phyloP scores from a whole-genome alignment of 495 filamentous ascomycete genomes.

The Aspergillus campestris region DNA sequence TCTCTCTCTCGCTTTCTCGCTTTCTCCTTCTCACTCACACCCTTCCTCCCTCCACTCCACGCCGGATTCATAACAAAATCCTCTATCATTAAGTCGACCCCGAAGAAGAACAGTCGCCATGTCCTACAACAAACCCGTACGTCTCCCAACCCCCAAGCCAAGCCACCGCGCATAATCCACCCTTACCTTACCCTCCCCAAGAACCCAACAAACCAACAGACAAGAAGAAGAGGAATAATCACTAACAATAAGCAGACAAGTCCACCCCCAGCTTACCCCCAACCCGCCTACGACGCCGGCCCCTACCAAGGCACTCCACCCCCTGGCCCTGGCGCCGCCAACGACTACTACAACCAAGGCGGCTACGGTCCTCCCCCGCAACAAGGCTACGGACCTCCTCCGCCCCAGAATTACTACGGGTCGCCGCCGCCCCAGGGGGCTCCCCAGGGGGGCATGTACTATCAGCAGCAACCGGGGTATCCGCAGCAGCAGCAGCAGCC shows the following conservation, averaged over 20 bases:
- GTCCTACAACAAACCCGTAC: constrained; percentile 34
- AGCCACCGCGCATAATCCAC: not conserved
- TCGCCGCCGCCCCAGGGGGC: constrained; percentile 21
- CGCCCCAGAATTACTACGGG: constrained; percentile 18
- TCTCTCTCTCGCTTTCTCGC: not conserved
- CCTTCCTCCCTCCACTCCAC: not conserved
- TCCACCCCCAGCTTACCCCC: constrained; percentile 33
- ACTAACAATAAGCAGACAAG: constrained; percentile 18
- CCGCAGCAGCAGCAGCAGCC: constrained; percentile 34
- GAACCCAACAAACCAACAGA: too few species aligned
- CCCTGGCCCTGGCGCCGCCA: constrained; percentile 17
- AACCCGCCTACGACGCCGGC: constrained; percentile 23
- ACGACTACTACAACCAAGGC: constrained; percentile 24
- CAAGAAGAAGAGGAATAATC: constrained; percentile 1
- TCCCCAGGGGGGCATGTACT: constrained; percentile 30
- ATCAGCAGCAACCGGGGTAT: constrained; percentile 34
- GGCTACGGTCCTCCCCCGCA: constrained; percentile 16
- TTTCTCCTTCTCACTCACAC: not conserved
- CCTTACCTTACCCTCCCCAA: not conserved
- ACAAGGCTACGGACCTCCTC: constrained; percentile 16
- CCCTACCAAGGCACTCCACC: constrained; percentile 16
- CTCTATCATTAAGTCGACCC: not conserved
- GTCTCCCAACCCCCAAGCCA: constrained; percentile 2
- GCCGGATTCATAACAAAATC: too few species aligned
- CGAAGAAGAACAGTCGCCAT: constrained; percentile 4